Base-by-base conservation (phyloP, 192 early-diverging fungal genomes). In the Funneliformis geosporum region DNA sequence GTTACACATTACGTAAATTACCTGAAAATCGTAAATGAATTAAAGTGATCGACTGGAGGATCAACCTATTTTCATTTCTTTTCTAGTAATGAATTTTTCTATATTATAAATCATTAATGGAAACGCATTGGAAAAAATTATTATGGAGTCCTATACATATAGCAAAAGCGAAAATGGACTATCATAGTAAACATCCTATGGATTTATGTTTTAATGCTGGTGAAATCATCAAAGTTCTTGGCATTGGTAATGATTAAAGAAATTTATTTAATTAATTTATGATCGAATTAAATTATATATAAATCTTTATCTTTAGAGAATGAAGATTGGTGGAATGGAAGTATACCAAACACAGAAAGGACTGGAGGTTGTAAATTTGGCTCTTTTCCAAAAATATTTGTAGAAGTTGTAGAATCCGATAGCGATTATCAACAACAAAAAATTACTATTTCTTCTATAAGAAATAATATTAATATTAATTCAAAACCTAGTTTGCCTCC, bases 171-270 rank as follows among this genome's bases (percentile, higher is more conserved):
- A 75, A 60, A 25, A 62, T 50, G 28, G 66, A 66, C 2, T 83
- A 83, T 46, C 21, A 68, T 8, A 80, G 79, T 23, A 39, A 60
- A n/a, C 82, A 83, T 76, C 74, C 79, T n/a, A 78, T 83, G 82
- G 82, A 83, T 55, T 70, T 83, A 18, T 73, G n/a, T 43, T 83
- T 83, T 77, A 40, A 76, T n/a, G 69, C 40, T 27, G 82, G 79
- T 25, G 79, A 80, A 7, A 39, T 78, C 33, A 83, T 83, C 44
- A 75, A 83, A 23, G 82, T 83, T 28, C 55, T 83, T 11, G 82
- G 79, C 16, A 78, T 78, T 38, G 76, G 76, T 78, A 47, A 68
- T 72, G 7, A 16, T 14, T 73, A 11, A 23, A 33, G 67, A 69
- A 40, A 69, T 72, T 50, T 47, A 25, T 8, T 23, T 50, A 27